A percentile compares a stretch with the other conserved stretches of the same genome.
These are phyloP conservation scores for Diplodia intermedia DNA, from an alignment of 2,329 filamentous ascomycete species.

Conservation along the genomic window DNA sequence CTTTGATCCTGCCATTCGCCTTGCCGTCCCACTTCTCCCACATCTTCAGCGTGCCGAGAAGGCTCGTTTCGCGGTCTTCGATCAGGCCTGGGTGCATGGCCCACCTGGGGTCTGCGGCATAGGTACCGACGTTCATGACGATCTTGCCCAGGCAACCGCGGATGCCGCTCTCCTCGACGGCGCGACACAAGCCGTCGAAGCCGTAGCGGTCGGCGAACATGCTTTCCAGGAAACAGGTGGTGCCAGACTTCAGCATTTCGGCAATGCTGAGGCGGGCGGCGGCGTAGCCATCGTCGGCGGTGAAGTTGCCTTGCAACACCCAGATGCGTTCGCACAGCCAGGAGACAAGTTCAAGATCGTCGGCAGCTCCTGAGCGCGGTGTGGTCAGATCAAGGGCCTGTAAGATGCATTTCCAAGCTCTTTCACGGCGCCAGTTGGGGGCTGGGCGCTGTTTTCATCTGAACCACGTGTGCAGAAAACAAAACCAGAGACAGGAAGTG, in stretches of 20 bases:
- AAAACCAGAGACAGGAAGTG: background rate
- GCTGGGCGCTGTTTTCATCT: background rate
- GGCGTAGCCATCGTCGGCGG: conserved; percentile 56
- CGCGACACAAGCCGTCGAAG: conserved; percentile 54
- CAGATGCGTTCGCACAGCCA: conserved; percentile 62
- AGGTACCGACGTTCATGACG: conserved; percentile 54
- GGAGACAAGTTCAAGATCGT: conserved; percentile 58
- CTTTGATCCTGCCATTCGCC: conserved; percentile 45
- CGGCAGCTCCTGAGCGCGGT: conserved; percentile 42
- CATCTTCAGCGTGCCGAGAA: conserved; percentile 45
- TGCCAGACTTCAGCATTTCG: conserved; percentile 59
- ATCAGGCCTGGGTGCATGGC: conserved; percentile 54
- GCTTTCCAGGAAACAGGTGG: conserved; percentile 61
- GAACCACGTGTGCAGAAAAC: background rate
- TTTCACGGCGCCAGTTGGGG: background rate
- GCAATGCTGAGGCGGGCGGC: conserved; percentile 58
- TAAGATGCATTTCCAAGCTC: background rate
- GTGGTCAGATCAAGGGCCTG: background rate
- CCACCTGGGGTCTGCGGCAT: conserved; percentile 52
- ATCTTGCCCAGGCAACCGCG: conserved; percentile 55
- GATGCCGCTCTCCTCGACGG: conserved; percentile 55
- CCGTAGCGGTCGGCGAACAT: conserved; percentile 59
- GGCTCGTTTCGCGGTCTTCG: conserved; percentile 48
- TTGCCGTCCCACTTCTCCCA: conserved; percentile 46
- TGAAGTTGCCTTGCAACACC: conserved; percentile 56